Evolutionary conservation across 371 early-diverging fungal genomes (phyloP).

Genomic region (Apophysomyces variabilis): DNA sequence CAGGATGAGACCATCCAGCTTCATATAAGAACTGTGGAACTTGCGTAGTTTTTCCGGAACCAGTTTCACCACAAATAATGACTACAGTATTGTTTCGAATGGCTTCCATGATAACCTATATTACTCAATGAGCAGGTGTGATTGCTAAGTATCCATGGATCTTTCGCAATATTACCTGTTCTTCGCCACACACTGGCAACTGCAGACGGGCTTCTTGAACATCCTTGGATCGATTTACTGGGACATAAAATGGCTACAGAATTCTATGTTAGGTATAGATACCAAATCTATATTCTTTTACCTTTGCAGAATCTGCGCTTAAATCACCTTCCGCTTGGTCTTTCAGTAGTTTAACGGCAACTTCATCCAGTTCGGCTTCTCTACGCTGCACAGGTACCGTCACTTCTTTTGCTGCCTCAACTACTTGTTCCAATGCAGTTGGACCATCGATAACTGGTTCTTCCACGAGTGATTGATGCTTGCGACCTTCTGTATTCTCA

Average conservation of each 20-base stretch:
- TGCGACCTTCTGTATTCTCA: constrained; percentile 38
- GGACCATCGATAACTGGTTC: constrained; percentile 40
- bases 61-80: constrained; percentile 98
- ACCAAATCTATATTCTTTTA: constrained; percentile 10
- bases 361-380: constrained; percentile 49
- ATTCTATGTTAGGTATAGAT: neutral
- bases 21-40: constrained; percentile 99
- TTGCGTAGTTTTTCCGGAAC: constrained; percentile 98
- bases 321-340: constrained; percentile 49
- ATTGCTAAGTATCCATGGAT: neutral
- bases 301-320: constrained; percentile 41
- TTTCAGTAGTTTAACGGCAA: constrained; percentile 42
- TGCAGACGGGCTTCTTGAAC: constrained; percentile 78
- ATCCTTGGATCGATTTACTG: constrained; percentile 74
- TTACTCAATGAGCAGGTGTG: neutral
- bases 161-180: constrained; percentile 59
- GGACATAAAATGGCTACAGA: constrained; percentile 74
- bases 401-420: constrained; percentile 46
- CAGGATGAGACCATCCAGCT: constrained; percentile 89
- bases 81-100: constrained; percentile 83
- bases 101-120: constrained; percentile 89
- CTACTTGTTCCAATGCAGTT: constrained; percentile 49
- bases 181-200: constrained; percentile 93
- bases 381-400: constrained; percentile 24
- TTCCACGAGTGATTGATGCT: constrained; percentile 36